These are phyloP conservation scores for Bipolaris oryzae DNA, from an alignment of 2,329 filamentous ascomycete genomes.

Conservation along the genomic window DNA sequence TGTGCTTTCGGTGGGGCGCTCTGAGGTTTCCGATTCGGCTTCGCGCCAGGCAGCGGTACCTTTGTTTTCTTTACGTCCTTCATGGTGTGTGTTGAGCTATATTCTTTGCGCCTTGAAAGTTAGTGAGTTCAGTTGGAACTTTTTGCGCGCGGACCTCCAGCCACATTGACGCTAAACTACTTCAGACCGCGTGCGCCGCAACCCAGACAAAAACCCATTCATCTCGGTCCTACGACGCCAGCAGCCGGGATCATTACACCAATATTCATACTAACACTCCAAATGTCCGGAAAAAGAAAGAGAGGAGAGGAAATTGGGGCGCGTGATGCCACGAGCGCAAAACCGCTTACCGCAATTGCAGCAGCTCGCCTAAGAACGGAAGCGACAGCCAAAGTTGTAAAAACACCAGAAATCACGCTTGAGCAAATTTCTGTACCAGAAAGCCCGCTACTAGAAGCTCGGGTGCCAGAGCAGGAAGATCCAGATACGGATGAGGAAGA, in stretches of 20 bases:
- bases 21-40: conserved; percentile 32
- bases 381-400: conserved; percentile 18
- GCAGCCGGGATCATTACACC: conserved; percentile 5
- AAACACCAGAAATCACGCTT: conserved; percentile 17
- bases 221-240: conserved; percentile 1
- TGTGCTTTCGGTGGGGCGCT: conserved; percentile 27
- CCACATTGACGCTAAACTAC: conserved; percentile 10
- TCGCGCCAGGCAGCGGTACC: conserved; percentile 42
- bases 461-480: conserved; percentile 26
- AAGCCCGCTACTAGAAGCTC: conserved; percentile 21
- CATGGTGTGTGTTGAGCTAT: conserved; percentile 33
- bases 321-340: conserved; percentile 12
- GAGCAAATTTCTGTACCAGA: conserved; percentile 22
- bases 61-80: conserved; percentile 44
- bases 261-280: conserved; percentile 9
- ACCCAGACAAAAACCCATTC: conserved; percentile 16
- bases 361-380: conserved; percentile 40
- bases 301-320: conserved; percentile 21
- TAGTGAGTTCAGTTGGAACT: conserved; percentile 28
- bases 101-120: conserved; percentile 19
- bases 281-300: conserved; percentile 43
- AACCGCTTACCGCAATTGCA: conserved; percentile 43
- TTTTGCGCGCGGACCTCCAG: conserved; percentile 32
- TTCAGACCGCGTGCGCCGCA: conserved; percentile 4
- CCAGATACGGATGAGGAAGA: conserved; percentile 25